Conservation (phyloP, 345 rosid genomes). For the Camelina laxa region DNA sequence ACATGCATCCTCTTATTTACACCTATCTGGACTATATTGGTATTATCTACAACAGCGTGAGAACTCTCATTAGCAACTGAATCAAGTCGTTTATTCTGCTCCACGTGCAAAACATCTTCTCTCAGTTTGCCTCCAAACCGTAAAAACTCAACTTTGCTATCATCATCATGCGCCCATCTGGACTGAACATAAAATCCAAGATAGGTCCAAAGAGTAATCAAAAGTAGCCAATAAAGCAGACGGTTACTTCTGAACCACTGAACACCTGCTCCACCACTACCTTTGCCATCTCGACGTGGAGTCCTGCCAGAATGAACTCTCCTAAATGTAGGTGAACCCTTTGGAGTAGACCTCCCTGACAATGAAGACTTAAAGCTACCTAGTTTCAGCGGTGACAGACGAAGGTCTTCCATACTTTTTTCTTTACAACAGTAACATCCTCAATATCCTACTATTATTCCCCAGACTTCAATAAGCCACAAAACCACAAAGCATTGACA, state of each 20-base stretch:
- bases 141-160: slow-evolving; percentile 64
- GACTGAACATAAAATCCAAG: slow-evolving; percentile 96
- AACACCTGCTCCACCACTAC: slow-evolving; percentile 47
- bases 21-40: slow-evolving; percentile 44
- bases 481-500: not conserved
- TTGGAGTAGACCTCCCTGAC: slow-evolving; percentile 82
- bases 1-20: slow-evolving; percentile 55
- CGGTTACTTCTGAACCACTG: slow-evolving; percentile 87
- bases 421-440: slow-evolving; percentile 26
- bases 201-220: slow-evolving; percentile 96
- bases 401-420: slow-evolving; percentile 65
- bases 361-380: slow-evolving; percentile 65
- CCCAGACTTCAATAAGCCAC: not conserved
- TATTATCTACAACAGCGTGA: slow-evolving; percentile 48
- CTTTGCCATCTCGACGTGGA: slow-evolving; percentile 83
- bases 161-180: slow-evolving; percentile 94
- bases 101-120: slow-evolving; percentile 44
- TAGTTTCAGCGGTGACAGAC: slow-evolving; percentile 60
- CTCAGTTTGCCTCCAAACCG: slow-evolving; percentile 65
- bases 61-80: slow-evolving; percentile 61
- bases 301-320: slow-evolving; percentile 73
- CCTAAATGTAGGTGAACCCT: slow-evolving; percentile 66
- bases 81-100: slow-evolving; percentile 48
- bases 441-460: slow-evolving; percentile 7
- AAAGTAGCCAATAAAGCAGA: slow-evolving; percentile 84